Conservation (phyloP, 371 early-diverging fungal species). For the Coemansia sp. region DNA sequence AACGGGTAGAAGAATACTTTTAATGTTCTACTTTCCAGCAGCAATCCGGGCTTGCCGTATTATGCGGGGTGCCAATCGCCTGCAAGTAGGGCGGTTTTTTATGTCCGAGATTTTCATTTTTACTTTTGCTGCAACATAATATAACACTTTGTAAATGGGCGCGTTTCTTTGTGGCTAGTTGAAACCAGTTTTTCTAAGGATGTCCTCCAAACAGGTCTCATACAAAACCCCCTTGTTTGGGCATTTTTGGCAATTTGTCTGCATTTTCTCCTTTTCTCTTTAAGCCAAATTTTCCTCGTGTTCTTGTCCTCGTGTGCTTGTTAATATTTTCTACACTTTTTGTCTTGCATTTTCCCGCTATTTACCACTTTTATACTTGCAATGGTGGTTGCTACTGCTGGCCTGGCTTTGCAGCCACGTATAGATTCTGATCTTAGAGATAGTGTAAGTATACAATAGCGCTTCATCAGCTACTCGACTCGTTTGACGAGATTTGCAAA, state of each 20-base stretch:
- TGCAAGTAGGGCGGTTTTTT: background rate
- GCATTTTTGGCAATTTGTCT: background rate
- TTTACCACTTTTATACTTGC: background rate
- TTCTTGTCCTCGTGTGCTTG: too few species aligned
- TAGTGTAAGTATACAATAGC: background rate
- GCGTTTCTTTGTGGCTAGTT: background rate
- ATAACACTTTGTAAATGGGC: background rate
- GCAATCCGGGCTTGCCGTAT: background rate
- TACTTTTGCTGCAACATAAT: background rate
- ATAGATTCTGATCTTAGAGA: background rate
- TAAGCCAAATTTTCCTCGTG: background rate
- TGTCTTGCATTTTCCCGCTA: too few species aligned
- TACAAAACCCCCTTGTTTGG: background rate
- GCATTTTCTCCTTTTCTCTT: background rate
- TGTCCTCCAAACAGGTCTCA: background rate
- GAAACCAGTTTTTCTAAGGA: background rate
- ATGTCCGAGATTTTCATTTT: background rate
- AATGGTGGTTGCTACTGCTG: slow-evolving; percentile 8
- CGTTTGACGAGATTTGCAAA: background rate
- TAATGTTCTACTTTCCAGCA: background rate
- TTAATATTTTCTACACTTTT: too few species aligned
- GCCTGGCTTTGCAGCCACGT: slow-evolving; percentile 8
- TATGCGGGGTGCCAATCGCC: background rate
- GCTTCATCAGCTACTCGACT: background rate
- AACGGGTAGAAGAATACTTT: background rate